Conservation (phyloP, 1,284 basidiomycete genomes). For the Cryptococcus floricola region DNA sequence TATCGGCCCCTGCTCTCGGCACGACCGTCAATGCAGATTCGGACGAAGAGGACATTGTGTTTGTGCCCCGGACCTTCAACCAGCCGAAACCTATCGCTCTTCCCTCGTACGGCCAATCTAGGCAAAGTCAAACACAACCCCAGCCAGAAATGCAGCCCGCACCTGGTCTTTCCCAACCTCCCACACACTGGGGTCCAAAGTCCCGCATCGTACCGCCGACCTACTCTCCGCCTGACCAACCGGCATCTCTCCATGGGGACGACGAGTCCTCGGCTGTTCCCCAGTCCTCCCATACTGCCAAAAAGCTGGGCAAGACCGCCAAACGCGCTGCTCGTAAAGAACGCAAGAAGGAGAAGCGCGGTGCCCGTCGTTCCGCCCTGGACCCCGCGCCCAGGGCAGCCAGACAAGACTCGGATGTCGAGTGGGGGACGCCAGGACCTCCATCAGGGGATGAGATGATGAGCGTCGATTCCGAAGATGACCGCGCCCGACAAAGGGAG, state of each 20-base stretch:
- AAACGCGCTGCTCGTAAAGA: slow-evolving; percentile 21
- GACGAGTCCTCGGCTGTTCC: too few relatives aligned
- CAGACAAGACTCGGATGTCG: slow-evolving; percentile 46
- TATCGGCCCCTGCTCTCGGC: slow-evolving; percentile 16
- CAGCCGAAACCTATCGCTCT: slow-evolving; percentile 30
- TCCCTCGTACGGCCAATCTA: background rate
- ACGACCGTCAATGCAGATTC: slow-evolving; percentile 2
- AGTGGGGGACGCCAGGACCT: slow-evolving; percentile 49
- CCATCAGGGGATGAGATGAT: slow-evolving; percentile 16
- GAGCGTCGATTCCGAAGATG: slow-evolving; percentile 5
- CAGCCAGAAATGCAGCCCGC: too few relatives aligned
- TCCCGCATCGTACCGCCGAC: background rate
- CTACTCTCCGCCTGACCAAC: too few relatives aligned
- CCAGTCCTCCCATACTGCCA: slow-evolving; percentile 5
- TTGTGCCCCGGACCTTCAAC: slow-evolving; percentile 28
- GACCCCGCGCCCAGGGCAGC: slow-evolving; percentile 7
- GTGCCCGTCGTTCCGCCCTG: slow-evolving; percentile 17
- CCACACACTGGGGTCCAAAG: background rate
- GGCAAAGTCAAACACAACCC: too few relatives aligned
- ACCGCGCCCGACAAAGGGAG: slow-evolving; percentile 21
- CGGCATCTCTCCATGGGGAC: too few relatives aligned
- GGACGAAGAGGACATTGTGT: slow-evolving; percentile 44
- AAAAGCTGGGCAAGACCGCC: slow-evolving; percentile 18
- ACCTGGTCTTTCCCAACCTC: background rate
- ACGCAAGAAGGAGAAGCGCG: slow-evolving; percentile 28